phyloP scores from a whole-genome alignment of 148 eudicot species.

The Bassia scoparia region DNA sequence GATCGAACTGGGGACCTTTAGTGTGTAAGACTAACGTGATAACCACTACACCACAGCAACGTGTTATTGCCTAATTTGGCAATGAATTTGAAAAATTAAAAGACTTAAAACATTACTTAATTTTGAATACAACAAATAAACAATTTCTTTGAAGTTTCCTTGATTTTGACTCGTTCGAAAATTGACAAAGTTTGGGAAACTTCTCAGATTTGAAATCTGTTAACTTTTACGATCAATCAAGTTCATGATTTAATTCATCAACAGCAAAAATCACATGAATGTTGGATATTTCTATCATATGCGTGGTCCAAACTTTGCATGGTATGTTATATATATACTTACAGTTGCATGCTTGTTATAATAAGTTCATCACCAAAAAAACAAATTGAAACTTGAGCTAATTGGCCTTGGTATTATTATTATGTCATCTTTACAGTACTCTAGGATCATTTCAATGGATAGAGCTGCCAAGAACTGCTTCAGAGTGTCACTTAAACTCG shows the following conservation, averaged over 20 bases:
- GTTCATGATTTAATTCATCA: not conserved
- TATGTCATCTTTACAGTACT: not conserved
- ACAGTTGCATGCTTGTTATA: too few species aligned
- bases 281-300: not conserved
- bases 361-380: too few species aligned
- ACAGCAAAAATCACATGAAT: not conserved
- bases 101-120: too few species aligned
- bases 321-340: not conserved
- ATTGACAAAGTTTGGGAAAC: conserved; percentile 1
- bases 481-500: conserved; percentile 9
- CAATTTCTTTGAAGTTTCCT: conserved; percentile 31
- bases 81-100: too few species aligned
- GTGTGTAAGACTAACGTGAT: conserved; percentile 59
- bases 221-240: not conserved
- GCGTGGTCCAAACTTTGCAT: not conserved
- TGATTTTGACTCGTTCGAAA: not conserved
- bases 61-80: too few species aligned
- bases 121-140: not conserved
- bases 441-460: conserved; percentile 3
- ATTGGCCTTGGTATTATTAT: not conserved
- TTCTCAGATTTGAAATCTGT: conserved; percentile 7
- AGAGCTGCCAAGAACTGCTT: conserved; percentile 4
- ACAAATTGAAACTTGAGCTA: not conserved
- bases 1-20: conserved; percentile 46
- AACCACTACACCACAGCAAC: conserved; percentile 42